Evolutionary conservation across 1,284 basidiomycete genomes (phyloP), one percentile per base, ranked within the genome.

Genomic region (Sporisorium reilianum): DNA sequence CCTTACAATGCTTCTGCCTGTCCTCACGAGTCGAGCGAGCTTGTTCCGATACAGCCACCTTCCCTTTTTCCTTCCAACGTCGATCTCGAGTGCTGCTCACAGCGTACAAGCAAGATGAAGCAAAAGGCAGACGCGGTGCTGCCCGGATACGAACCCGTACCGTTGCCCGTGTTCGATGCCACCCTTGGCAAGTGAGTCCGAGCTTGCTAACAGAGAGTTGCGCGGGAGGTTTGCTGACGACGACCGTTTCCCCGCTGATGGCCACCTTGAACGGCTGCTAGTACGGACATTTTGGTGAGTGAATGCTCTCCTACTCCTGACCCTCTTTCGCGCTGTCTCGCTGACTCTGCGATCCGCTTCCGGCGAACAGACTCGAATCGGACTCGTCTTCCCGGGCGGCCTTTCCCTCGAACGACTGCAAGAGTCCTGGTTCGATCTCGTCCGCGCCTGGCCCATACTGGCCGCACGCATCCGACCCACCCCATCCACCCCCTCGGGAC

Each of bases 371-470:
- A 40, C 65, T 32, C 65, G 65, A 23, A 68, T 68, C 50, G 46
- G 59, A 16, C 30, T 68, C 14, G 36, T 23, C 40, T 68, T 68
- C 14, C 55, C 58, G 0, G 11, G 22, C 11, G 28, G 18, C 2
- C 59, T 68, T 6, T 62, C 59, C 0, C 26, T 68, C 2, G 5
- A 44, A 2, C 48, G 20, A 0, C 26, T 68, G 11, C 50, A 68
- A n/a, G 51, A 62, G 23, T 46, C 65, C 0, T 68, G 58, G 59
- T 68, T 58, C 20, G 23, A 49, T 11, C 51, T 68, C 4, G 65
- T 68, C 4, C 50, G 59, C 7, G n/a, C 28, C 12, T 68, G 65
- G 65, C 65, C 65, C 4, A 50, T 68, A 30, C 51, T 68, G 16
- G 65, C 65, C 6, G 59, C 65, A 10, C 58, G 65, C 8, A 34